These are phyloP conservation scores for Colletotrichum chrysophilum DNA, from an alignment of 2,329 filamentous ascomycete species.

Conservation along the genomic window DNA sequence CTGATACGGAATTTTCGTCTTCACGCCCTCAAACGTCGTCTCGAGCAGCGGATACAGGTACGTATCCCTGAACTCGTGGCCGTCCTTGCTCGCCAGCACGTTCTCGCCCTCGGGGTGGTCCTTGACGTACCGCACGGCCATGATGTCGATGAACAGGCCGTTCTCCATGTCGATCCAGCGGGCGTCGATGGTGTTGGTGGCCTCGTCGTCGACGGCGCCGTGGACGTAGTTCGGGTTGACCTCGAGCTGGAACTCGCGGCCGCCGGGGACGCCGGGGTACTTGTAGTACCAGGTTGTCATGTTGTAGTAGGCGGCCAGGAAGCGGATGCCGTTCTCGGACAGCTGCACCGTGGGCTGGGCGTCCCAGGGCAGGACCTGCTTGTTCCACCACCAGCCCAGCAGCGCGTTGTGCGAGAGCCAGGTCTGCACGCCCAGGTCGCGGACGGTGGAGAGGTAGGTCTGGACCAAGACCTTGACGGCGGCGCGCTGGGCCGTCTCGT, in stretches of 20 bases:
- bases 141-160: constrained; percentile 57
- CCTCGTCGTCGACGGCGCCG: constrained; percentile 30
- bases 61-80: constrained; percentile 56
- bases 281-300: constrained; percentile 52
- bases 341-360: constrained; percentile 80
- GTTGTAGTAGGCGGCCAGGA: constrained; percentile 72
- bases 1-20: constrained; percentile 68
- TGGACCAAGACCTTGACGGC: constrained; percentile 71
- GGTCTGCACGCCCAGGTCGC: constrained; percentile 71
- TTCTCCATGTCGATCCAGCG: constrained; percentile 53
- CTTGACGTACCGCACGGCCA: constrained; percentile 53
- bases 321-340: constrained; percentile 67
- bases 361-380: constrained; percentile 73
- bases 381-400: constrained; percentile 88
- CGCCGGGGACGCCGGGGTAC: constrained; percentile 40
- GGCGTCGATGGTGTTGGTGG: constrained; percentile 51
- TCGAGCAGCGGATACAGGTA: constrained; percentile 73
- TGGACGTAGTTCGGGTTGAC: constrained; percentile 48
- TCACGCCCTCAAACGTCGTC: constrained; percentile 70
- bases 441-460: constrained; percentile 74
- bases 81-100: constrained; percentile 56
- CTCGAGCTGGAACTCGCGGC: constrained; percentile 54
- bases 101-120: constrained; percentile 47
- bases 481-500: constrained; percentile 62
- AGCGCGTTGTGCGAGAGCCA: constrained; percentile 89